Evolutionary conservation across 208 protist genomes (phyloP).

Genomic region (Cochliopodium minus): DNA sequence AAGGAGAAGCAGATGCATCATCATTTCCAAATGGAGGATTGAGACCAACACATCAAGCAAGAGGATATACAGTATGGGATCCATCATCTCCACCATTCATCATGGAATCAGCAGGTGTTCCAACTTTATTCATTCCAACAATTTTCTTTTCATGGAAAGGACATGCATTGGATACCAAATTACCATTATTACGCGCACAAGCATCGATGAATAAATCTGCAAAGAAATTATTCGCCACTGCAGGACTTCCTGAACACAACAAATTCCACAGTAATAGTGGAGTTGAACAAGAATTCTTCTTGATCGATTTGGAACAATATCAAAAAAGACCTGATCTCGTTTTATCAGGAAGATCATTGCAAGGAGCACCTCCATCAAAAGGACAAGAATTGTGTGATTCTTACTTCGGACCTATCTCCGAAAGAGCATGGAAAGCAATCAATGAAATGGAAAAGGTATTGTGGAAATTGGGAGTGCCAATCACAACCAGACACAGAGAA

Average conservation of each 20-base stretch:
- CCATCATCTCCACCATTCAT: constrained; percentile 49
- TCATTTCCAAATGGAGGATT: constrained; percentile 53
- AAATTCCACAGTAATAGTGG: constrained; percentile 17
- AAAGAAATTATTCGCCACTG: constrained; percentile 1
- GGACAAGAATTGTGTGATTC: constrained; percentile 53
- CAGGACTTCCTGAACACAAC: neutral
- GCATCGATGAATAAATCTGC: constrained; percentile 10
- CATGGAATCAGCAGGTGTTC: too few relatives aligned
- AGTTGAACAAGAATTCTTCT: constrained; percentile 57
- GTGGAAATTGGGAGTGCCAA: constrained; percentile 52
- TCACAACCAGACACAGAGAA: constrained; percentile 51
- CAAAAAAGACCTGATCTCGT: too few relatives aligned
- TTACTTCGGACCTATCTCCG: constrained; percentile 40
- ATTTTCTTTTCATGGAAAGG: constrained; percentile 45
- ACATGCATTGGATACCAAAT: constrained; percentile 57
- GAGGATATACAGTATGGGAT: constrained; percentile 59
- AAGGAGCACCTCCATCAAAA: constrained; percentile 23
- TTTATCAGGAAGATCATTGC: too few relatives aligned
- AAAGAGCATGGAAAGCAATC: constrained; percentile 20
- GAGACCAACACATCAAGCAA: constrained; percentile 39
- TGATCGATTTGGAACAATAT: constrained; percentile 43
- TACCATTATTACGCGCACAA: constrained; percentile 44
- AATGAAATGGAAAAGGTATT: constrained; percentile 18
- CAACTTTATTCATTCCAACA: constrained; percentile 47
- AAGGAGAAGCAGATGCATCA: constrained; percentile 53